These are phyloP conservation scores for Betula pendula DNA, from an alignment of 306 rosid genomes.

Conservation along the genomic window DNA sequence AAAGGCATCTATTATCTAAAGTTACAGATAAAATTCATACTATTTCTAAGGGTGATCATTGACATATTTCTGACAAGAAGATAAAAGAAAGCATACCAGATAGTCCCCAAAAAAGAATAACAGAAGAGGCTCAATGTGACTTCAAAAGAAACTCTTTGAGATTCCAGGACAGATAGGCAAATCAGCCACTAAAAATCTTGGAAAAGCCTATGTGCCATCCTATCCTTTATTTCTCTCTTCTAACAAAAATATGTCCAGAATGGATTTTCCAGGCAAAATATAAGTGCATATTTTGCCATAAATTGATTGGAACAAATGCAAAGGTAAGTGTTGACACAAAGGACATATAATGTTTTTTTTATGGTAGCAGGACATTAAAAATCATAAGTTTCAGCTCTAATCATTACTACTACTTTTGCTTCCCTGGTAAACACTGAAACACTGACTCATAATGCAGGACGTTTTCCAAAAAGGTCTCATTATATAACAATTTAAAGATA, in stretches of 20 bases:
- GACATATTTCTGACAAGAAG: not conserved
- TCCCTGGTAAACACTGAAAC: not conserved
- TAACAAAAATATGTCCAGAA: not conserved
- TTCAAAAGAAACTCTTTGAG: not conserved
- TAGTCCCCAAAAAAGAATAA: not conserved
- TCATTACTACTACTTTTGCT: not conserved
- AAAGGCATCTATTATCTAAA: not conserved
- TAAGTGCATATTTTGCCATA: not conserved
- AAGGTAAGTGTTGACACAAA: not conserved
- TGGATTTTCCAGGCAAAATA: not conserved
- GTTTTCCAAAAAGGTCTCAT: not conserved
- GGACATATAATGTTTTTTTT: not conserved
- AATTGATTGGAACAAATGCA: not conserved
- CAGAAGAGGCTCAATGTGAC: not conserved
- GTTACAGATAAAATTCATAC: not conserved
- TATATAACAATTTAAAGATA: not conserved
- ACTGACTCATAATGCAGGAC: not conserved
- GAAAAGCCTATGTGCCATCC: not conserved
- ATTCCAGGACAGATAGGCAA: not conserved
- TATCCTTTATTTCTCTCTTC: not conserved
- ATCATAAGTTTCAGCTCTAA: not conserved
- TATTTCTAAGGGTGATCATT: not conserved
- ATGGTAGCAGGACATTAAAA: not conserved
- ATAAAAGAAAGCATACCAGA: too few relatives aligned
- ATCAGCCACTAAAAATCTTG: not conserved